These are phyloP conservation scores for Lactifluus hygrophoroides DNA, from an alignment of 768 basidiomycete species.

Conservation along the genomic window DNA sequence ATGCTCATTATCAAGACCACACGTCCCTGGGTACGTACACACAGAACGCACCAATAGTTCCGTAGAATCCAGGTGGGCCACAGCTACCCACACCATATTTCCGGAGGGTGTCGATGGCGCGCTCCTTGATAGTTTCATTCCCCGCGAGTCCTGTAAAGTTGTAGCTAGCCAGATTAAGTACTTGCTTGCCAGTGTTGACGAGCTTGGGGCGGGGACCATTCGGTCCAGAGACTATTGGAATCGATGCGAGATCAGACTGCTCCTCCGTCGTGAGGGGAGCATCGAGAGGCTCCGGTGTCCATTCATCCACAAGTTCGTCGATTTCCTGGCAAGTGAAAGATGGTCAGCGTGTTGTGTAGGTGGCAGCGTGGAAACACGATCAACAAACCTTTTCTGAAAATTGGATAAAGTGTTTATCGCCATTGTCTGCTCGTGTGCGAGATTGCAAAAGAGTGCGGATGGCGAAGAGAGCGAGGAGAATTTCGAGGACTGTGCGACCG, in stretches of 20 bases:
- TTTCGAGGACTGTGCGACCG: constrained; percentile 80
- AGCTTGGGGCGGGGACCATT: constrained; percentile 81
- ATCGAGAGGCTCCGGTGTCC: constrained; percentile 79
- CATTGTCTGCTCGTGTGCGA: constrained; percentile 77
- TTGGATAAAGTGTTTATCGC: constrained; percentile 82
- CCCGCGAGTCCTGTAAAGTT: constrained; percentile 90
- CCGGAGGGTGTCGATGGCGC: constrained; percentile 72
- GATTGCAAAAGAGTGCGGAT: constrained; percentile 86
- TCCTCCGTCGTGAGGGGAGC: constrained; percentile 52
- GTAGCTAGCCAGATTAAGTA: constrained; percentile 78
- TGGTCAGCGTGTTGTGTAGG: neutral
- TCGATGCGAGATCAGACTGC: constrained; percentile 55
- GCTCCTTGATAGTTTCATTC: constrained; percentile 79
- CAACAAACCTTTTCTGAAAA: constrained; percentile 76
- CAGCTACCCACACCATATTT: constrained; percentile 93
- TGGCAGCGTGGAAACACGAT: neutral
- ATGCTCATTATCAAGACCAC: neutral
- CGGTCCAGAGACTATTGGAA: constrained; percentile 73
- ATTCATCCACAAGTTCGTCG: constrained; percentile 93
- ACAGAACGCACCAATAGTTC: constrained; percentile 68
- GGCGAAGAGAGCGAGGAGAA: constrained; percentile 82
- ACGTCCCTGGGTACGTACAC: neutral
- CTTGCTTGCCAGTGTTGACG: constrained; percentile 58
- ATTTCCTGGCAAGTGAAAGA: constrained; percentile 60
- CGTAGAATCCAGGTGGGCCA: constrained; percentile 96